Evolutionary conservation across 2,329 filamentous ascomycete genomes (phyloP).

Genomic region (Ceratocystis lukuohia): DNA sequence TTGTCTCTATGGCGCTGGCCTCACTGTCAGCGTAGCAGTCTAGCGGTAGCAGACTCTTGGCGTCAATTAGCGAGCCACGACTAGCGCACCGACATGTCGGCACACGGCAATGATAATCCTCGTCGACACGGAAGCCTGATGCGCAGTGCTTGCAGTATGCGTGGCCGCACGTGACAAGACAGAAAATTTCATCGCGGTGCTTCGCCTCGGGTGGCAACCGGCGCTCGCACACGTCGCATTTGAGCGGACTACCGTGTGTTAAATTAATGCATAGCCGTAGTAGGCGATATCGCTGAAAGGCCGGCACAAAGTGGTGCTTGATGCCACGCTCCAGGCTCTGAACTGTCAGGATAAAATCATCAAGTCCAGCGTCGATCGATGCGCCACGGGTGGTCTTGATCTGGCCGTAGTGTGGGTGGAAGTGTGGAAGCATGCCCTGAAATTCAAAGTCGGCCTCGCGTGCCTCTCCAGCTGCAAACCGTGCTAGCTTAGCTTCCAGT

Average conservation of each 20-base stretch:
- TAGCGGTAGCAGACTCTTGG: conserved; percentile 14
- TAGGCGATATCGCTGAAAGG: conserved; percentile 12
- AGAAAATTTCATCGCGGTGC: conserved; percentile 13
- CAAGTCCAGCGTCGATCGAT: conserved; percentile 21
- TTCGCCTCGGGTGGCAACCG: not conserved
- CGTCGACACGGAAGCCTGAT: not conserved
- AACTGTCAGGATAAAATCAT: conserved; percentile 21
- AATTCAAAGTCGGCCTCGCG: conserved; percentile 22
- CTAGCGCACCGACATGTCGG: conserved; percentile 10
- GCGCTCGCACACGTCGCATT: conserved; percentile 16
- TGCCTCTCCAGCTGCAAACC: not conserved
- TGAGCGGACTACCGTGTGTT: not conserved
- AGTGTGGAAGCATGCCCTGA: conserved; percentile 19
- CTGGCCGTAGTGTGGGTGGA: conserved; percentile 18
- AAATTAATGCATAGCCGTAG: conserved; percentile 2
- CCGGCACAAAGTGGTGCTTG: conserved; percentile 10
- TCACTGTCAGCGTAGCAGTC: not conserved
- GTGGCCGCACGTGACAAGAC: conserved; percentile 24
- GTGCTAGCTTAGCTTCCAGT: conserved; percentile 3
- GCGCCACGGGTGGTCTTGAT: conserved; percentile 19
- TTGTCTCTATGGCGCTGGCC: not conserved
- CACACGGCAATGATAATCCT: conserved; percentile 20
- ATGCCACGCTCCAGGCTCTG: conserved; percentile 20
- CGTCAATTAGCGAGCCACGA: conserved; percentile 12
- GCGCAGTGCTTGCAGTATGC: conserved; percentile 22